phyloP scores from a whole-genome alignment of 208 protist species.

The Novymonas esmeraldas region DNA sequence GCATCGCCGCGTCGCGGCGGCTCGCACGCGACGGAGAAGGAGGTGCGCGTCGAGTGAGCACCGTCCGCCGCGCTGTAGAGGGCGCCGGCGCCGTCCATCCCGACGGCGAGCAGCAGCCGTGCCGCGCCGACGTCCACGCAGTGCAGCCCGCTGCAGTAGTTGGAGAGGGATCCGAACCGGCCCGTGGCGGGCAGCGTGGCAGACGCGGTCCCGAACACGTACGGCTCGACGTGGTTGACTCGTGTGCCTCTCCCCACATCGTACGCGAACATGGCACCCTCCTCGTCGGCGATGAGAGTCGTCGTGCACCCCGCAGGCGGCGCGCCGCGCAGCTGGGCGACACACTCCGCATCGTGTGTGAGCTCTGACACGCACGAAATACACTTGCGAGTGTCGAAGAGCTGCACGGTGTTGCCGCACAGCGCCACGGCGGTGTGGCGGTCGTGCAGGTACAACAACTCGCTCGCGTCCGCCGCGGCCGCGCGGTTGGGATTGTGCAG shows the following conservation, averaged over 20 bases:
- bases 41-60: constrained; percentile 16
- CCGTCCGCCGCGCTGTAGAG: constrained; percentile 36
- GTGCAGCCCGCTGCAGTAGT: constrained; percentile 50
- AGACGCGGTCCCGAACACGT: constrained; percentile 43
- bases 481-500: constrained; percentile 20
- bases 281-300: constrained; percentile 63
- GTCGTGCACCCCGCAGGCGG: constrained; percentile 12
- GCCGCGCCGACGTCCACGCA: constrained; percentile 4
- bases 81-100: constrained; percentile 65
- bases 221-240: constrained; percentile 24
- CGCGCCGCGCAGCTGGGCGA: constrained; percentile 27
- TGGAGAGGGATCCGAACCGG: constrained; percentile 51
- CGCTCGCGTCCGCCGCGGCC: constrained; percentile 32
- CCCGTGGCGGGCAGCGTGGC: constrained; percentile 1
- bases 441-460: constrained; percentile 53
- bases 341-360: constrained; percentile 47
- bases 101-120: constrained; percentile 46
- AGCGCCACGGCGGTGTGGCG: constrained; percentile 48
- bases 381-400: constrained; percentile 54
- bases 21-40: constrained; percentile 6
- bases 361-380: constrained; percentile 28
- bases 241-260: constrained; percentile 22
- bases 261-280: constrained; percentile 63
- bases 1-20: constrained; percentile 5
- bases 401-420: constrained; percentile 39